Evolutionary conservation across 83 land plant genomes (phyloP), one percentile per base, ranked within the genome.

Genomic region (Diphasiastrum complanatum): DNA sequence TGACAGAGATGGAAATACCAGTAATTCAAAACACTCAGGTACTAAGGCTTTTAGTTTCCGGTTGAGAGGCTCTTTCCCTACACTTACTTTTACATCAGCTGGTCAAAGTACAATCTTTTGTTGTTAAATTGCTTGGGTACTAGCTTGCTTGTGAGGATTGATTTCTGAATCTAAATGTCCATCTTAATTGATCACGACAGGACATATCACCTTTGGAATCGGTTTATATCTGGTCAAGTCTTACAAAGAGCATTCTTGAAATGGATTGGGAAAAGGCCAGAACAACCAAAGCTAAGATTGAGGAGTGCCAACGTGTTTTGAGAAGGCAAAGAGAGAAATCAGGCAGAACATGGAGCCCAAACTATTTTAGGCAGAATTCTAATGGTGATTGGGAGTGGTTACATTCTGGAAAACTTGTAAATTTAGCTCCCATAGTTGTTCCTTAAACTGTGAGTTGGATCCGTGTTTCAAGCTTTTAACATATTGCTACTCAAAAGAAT

Each of bases 241-340:
- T 83, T 60, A 78, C 75, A 63, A 75, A 66, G 34, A 67, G 70
- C 33, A 83, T 86, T 1, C 19, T 86, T 58, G 70, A 45, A 24
- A 61, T 63, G 52, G 80, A 83, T 6, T 80, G 84, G 87, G 82
- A 78, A 8, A 75, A 56, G 57, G 91, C 88, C 2, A 67, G 69
- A 28, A 71, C 75, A n/a, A 80, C 69, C 27, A 86, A 86, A 80
- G 66, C 33, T 43, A 18, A 10, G 5, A 23, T 86, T 18, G 91
- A 86, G 68, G 85, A 83, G 41, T 68, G 45, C 47, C 74, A 78
- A 31, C 68, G 90, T 48, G 60, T 51, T 45, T 33, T 69, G 0
- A 24, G 5, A 11, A 75, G 57, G 63, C 72, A 79, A 58, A 72
- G 79, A 40, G 53, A 67, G 30, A 32, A 30, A 8, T 53, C 29